These are phyloP conservation scores for Ceratocystis destructans DNA, from an alignment of 2,329 filamentous ascomycete species.

Conservation along the genomic window DNA sequence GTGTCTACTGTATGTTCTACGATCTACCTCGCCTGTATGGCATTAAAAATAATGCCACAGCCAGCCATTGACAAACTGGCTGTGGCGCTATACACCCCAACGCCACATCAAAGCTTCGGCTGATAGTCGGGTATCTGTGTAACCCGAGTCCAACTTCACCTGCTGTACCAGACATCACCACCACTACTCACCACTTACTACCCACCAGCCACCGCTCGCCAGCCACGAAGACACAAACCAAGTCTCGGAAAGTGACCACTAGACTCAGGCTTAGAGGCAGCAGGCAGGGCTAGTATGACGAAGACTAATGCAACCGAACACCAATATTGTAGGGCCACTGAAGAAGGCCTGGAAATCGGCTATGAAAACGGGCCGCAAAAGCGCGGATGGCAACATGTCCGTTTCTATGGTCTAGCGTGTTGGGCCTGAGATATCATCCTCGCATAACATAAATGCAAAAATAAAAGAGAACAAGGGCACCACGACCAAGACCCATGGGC, in stretches of 20 bases:
- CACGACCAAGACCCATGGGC: neutral
- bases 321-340: neutral
- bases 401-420: neutral
- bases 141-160: neutral
- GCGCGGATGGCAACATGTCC: neutral
- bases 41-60: neutral
- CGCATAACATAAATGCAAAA: neutral
- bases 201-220: neutral
- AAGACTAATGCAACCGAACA: neutral
- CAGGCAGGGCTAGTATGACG: neutral
- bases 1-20: neutral
- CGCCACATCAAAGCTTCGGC: neutral
- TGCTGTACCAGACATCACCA: neutral
- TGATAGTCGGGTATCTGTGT: neutral
- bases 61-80: neutral
- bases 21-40: neutral
- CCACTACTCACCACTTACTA: neutral
- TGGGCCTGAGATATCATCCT: neutral
- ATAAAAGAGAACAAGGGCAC: neutral
- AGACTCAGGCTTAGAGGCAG: neutral
- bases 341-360: neutral
- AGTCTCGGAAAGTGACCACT: neutral
- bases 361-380: neutral
- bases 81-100: too few species aligned
- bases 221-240: neutral